phyloP scores from a whole-genome alignment of 2,329 filamentous ascomycete genomes.

The Colletotrichum lentis region DNA sequence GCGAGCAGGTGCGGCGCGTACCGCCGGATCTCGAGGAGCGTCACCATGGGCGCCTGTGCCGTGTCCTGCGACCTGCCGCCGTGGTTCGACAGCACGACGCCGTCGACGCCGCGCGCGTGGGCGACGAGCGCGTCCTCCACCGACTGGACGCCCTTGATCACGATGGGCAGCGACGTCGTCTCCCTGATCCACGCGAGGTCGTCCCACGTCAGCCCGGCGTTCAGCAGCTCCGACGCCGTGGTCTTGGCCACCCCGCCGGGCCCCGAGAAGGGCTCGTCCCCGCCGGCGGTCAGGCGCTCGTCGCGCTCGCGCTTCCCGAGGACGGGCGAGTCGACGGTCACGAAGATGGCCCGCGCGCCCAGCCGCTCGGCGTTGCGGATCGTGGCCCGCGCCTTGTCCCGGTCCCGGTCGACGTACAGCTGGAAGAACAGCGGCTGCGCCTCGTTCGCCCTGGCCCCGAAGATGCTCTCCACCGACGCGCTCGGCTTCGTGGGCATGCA shows the following conservation, averaged over 20 bases:
- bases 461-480: slow-evolving; percentile 16
- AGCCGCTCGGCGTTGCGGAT: slow-evolving; percentile 55
- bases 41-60: slow-evolving; percentile 42
- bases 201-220: slow-evolving; percentile 66
- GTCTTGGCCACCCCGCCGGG: slow-evolving; percentile 55
- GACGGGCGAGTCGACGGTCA: slow-evolving; percentile 67
- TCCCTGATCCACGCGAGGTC: slow-evolving; percentile 70
- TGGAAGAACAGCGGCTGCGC: slow-evolving; percentile 60
- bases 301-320: slow-evolving; percentile 62
- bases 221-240: slow-evolving; percentile 65
- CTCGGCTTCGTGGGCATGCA: slow-evolving; percentile 35
- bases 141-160: slow-evolving; percentile 75
- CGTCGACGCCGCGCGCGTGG: slow-evolving; percentile 67
- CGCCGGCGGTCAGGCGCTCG: slow-evolving; percentile 57
- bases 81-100: slow-evolving; percentile 75
- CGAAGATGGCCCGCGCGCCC: slow-evolving; percentile 61
- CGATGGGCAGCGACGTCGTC: slow-evolving; percentile 60
- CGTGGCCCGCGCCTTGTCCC: slow-evolving; percentile 58
- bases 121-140: slow-evolving; percentile 68
- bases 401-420: slow-evolving; percentile 67
- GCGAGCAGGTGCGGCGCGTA: slow-evolving; percentile 39
- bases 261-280: slow-evolving; percentile 53
- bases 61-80: slow-evolving; percentile 66
- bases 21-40: slow-evolving; percentile 59
- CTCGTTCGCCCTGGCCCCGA: neutral